Percentiles rank a stretch among this genome's conserved stretches.
Evolutionary conservation across 2,329 filamentous ascomycete species (phyloP).

Genomic region (Clonostachys solani): DNA sequence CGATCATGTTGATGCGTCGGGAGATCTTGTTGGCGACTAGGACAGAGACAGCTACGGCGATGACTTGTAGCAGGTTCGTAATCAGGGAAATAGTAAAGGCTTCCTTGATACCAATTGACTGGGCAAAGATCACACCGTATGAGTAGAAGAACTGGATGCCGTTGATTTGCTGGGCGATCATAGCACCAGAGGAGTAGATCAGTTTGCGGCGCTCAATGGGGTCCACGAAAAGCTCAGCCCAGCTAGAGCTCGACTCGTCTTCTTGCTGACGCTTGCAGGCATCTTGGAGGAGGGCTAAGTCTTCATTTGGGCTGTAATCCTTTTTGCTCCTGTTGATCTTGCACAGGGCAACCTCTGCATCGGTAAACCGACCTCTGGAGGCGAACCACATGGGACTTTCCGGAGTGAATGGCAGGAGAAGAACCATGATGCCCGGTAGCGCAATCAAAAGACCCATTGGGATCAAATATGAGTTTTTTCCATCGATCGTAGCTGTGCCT

Average conservation of each 20-base stretch:
- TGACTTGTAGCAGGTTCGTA: conserved; percentile 27
- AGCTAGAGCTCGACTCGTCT: conserved; percentile 20
- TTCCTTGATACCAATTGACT: conserved; percentile 26
- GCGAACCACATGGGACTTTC: conserved; percentile 20
- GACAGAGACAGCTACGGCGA: conserved; percentile 24
- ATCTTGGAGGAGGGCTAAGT: conserved; percentile 10
- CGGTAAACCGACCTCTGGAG: conserved; percentile 11
- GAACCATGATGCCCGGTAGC: conserved; percentile 11
- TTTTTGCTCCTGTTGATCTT: conserved; percentile 20
- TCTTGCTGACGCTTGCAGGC: conserved; percentile 11
- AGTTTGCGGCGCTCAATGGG: conserved; percentile 36
- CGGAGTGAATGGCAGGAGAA: conserved; percentile 11
- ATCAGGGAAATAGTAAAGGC: conserved; percentile 30
- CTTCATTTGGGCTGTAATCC: conserved; percentile 14
- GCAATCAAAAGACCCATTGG: conserved; percentile 15
- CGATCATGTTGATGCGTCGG: conserved; percentile 22
- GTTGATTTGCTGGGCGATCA: conserved; percentile 35
- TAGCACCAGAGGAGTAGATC: conserved; percentile 29
- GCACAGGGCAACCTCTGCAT: conserved; percentile 20
- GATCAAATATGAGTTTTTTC: conserved; percentile 10
- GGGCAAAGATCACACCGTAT: conserved; percentile 29
- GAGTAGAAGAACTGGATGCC: conserved; percentile 35
- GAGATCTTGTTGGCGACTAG: conserved; percentile 25
- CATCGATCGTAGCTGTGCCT: conserved; percentile 11
- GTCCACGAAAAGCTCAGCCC: conserved; percentile 27